phyloP scores from a whole-genome alignment of 768 basidiomycete species.

The Lactifluus subvellereus region DNA sequence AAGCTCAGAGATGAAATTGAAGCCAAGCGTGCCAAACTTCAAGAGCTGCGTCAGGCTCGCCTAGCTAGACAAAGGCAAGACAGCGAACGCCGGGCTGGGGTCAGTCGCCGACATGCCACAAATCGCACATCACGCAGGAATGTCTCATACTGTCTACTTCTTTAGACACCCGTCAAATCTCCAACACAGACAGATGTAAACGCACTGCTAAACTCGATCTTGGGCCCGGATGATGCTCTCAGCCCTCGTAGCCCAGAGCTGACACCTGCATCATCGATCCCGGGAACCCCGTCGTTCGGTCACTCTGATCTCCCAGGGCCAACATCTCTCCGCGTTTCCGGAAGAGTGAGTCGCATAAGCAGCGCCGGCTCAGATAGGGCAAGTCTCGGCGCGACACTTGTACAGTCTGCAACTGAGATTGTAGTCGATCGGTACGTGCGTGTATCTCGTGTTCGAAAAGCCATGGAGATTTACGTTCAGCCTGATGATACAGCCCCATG shows the following conservation, averaged over 20 bases:
- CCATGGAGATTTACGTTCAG: neutral
- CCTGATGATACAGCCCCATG: conserved; percentile 42
- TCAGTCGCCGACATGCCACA: conserved; percentile 36
- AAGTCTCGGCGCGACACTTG: conserved; percentile 42
- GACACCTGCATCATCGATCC: conserved; percentile 66
- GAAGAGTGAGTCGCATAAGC: conserved; percentile 65
- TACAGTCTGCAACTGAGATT: conserved; percentile 52
- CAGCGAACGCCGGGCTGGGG: conserved; percentile 36
- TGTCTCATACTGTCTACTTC: neutral
- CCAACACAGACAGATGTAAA: conserved; percentile 55
- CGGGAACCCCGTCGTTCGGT: conserved; percentile 57
- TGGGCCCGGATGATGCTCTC: conserved; percentile 43
- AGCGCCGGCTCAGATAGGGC: conserved; percentile 49
- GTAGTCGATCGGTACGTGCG: conserved; percentile 58
- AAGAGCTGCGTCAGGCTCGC: conserved; percentile 73
- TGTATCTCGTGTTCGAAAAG: conserved; percentile 23
- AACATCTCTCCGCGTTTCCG: conserved; percentile 42
- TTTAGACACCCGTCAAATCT: conserved; percentile 27
- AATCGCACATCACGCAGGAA: conserved; percentile 32
- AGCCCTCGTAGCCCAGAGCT: conserved; percentile 54
- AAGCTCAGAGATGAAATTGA: conserved; percentile 83
- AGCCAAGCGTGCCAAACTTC: conserved; percentile 83
- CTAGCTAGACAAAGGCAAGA: conserved; percentile 61
- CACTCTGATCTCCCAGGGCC: conserved; percentile 35
- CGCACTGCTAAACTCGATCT: conserved; percentile 56